Evolutionary conservation across 129 eudicot species (phyloP).

Genomic region (Gnaphalium uliginosum): DNA sequence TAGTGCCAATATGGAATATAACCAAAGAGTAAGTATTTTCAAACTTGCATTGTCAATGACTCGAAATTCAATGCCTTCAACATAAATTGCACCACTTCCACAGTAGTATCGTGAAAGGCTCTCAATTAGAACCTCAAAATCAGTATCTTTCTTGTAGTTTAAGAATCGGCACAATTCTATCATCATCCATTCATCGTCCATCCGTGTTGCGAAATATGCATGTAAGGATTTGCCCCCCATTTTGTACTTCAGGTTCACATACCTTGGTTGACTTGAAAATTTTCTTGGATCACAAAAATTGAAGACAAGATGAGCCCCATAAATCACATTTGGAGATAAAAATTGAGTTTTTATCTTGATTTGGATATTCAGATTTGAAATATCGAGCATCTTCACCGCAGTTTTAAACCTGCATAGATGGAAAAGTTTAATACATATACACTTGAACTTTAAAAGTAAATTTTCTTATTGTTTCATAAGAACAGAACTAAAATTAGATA

Average conservation of each 20-base stretch:
- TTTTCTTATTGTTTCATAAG: too few relatives aligned
- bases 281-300: neutral
- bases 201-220: neutral
- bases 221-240: neutral
- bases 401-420: neutral
- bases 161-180: neutral
- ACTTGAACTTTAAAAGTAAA: neutral
- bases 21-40: neutral
- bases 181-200: neutral
- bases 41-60: neutral
- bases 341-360: neutral
- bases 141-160: neutral
- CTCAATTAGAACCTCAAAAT: neutral
- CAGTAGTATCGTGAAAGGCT: neutral
- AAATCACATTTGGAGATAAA: conserved; percentile 2
- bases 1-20: neutral
- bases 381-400: neutral
- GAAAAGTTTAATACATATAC: neutral
- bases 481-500: too few relatives aligned
- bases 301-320: neutral
- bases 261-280: neutral
- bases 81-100: neutral
- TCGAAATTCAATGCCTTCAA: neutral
- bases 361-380: neutral
- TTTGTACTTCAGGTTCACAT: neutral